Evolutionary conservation across 1,284 basidiomycete genomes (phyloP), one percentile per base, ranked within the genome.

Genomic region (Agroathelia rolfsii): DNA sequence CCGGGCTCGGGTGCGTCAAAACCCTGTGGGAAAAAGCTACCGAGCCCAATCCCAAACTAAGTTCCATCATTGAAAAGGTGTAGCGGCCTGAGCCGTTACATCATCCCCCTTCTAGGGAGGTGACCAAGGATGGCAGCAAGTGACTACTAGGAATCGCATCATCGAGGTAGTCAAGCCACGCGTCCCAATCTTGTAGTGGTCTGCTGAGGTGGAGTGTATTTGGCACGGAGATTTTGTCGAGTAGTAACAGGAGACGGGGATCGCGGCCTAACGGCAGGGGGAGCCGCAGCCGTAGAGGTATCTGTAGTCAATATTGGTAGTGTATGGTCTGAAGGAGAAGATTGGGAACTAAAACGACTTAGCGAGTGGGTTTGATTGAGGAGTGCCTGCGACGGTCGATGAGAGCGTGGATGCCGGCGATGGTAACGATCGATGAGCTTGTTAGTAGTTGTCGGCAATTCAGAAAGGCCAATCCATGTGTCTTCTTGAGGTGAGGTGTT

Each of bases 351-450:
- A 24, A 30, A 21, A 24, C 30, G 4, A 13, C 30, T 17, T 11
- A 24, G 23, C 23, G 19, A 32, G 9, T 18, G 14, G 10, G 28
- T 34, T 6, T 30, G 24, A 3, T 28, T 24, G 25, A 40, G 13
- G 15, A 27, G 3, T n/a, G n/a, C n/a, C n/a, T n/a, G n/a, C 28
- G 47, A 53, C 10, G 52, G 51, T 28, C 42, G 40, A 10, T 52
- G 51, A 20, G 49, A 35, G 3, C 38, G 36, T 11, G 56, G 46
- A 28, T 61, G 49, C 26, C 45, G 43, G 21, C 50, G 44, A 41
- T 59, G 58, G 32, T 54, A 61, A 19, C 38, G 35, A 6, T 56
- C 50, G 11, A 60, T 32, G 4, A 53, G 32, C 30, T 59, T 43
- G 27, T 59, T 48, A 24, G 36, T 23, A 5, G 44, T 39, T 6